Conservation (phyloP, 1,139 yeast species). For the Saccharomyces hybrid region DNA sequence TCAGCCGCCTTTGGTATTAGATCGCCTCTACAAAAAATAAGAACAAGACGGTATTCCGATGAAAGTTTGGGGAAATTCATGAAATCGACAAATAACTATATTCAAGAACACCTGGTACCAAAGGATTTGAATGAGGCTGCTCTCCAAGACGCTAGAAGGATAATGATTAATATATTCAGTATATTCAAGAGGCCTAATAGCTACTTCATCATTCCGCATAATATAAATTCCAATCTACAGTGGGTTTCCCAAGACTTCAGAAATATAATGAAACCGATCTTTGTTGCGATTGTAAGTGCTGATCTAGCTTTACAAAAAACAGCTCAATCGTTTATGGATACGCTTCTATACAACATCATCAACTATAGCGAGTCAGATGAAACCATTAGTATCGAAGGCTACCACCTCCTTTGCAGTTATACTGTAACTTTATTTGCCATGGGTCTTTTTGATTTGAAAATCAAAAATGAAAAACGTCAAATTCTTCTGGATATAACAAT, state of each 20-base stretch:
- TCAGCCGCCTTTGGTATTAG: slow-evolving; percentile 3
- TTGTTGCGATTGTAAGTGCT: slow-evolving; percentile 15
- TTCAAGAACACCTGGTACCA: slow-evolving; percentile 1
- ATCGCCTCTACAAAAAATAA: slow-evolving; percentile 6
- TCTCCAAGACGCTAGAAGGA: slow-evolving; percentile 18
- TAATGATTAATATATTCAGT: slow-evolving; percentile 25
- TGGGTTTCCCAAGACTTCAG: slow-evolving; percentile 22
- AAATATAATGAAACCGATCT: slow-evolving; percentile 13
- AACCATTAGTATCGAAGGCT: slow-evolving; percentile 17
- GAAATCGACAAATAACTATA: slow-evolving; percentile 1
- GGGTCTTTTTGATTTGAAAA: slow-evolving; percentile 22
- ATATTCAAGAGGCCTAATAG: slow-evolving; percentile 24
- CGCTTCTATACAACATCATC: slow-evolving; percentile 17
- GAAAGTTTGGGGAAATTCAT: slow-evolving; percentile 7
- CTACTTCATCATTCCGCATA: slow-evolving; percentile 21
- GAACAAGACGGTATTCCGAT: slow-evolving; percentile 10
- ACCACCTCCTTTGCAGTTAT: slow-evolving; percentile 16
- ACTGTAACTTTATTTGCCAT: slow-evolving; percentile 23
- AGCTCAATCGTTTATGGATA: slow-evolving; percentile 14
- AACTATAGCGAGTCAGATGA: slow-evolving; percentile 15
- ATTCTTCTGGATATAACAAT: slow-evolving; percentile 20
- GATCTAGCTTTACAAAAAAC: slow-evolving; percentile 2
- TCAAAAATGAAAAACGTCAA: slow-evolving; percentile 19
- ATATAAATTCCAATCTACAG: slow-evolving; percentile 12
- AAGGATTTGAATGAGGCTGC: slow-evolving; percentile 9